Conservation (phyloP, 768 basidiomycete genomes). For the Lactarius trivialis region DNA sequence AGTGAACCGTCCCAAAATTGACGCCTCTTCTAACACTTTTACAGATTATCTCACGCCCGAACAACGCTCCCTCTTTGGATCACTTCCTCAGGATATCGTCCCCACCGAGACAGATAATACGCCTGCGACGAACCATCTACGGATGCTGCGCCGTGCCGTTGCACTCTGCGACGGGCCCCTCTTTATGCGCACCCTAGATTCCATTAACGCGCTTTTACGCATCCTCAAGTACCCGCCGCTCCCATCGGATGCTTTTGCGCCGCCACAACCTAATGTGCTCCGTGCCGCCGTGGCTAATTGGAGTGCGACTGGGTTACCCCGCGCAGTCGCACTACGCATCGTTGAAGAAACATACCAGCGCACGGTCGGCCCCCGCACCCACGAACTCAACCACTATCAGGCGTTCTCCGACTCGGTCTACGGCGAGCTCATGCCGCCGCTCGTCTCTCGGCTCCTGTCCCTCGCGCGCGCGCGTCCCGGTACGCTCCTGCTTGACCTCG, state of each 20-base stretch:
- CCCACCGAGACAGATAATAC: conserved; percentile 23
- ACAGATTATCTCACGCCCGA: conserved; percentile 61
- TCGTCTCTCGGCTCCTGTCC: conserved; percentile 50
- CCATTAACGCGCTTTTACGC: conserved; percentile 56
- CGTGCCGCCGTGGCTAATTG: conserved; percentile 44
- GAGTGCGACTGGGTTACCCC: conserved; percentile 49
- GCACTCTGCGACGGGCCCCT: conserved; percentile 63
- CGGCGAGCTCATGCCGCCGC: conserved; percentile 80
- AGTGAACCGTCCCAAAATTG: neutral
- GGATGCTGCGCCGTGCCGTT: conserved; percentile 63
- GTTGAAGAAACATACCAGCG: conserved; percentile 92
- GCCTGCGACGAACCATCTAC: conserved; percentile 35
- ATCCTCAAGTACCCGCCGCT: conserved; percentile 58
- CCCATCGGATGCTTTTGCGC: conserved; percentile 45
- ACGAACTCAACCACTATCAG: conserved; percentile 70
- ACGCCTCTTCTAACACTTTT: neutral
- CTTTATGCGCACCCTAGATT: conserved; percentile 55
- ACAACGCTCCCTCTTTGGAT: conserved; percentile 62
- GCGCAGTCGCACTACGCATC: conserved; percentile 64
- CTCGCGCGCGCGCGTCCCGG: conserved; percentile 43
- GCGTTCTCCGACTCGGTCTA: conserved; percentile 83
- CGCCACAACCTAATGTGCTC: conserved; percentile 41
- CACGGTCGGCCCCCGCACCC: conserved; percentile 85
- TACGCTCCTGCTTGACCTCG: conserved; percentile 51
- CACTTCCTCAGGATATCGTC: conserved; percentile 43